phyloP scores from a whole-genome alignment of 768 basidiomycete species.

The Boletus reticulatus region DNA sequence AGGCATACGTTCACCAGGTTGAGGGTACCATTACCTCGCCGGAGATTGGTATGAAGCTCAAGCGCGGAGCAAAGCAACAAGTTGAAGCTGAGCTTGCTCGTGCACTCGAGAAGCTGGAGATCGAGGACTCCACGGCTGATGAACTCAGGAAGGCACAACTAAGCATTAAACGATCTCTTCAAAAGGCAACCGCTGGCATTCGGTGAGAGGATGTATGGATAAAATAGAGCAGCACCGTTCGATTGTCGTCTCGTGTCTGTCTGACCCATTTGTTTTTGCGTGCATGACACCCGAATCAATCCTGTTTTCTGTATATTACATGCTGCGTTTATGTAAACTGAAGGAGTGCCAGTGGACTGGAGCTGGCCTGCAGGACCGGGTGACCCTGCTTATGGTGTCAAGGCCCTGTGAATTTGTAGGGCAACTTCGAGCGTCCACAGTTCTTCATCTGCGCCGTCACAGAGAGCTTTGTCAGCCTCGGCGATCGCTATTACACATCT shows the following conservation, averaged over 20 bases:
- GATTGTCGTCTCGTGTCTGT: constrained; percentile 16
- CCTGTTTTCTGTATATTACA: constrained; percentile 6
- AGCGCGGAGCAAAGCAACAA: constrained; percentile 91
- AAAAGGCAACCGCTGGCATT: constrained; percentile 93
- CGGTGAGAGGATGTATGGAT: constrained; percentile 46
- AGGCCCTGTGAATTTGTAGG: constrained; percentile 68
- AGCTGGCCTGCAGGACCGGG: too few relatives aligned
- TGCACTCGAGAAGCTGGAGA: constrained; percentile 97
- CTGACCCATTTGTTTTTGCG: constrained; percentile 8
- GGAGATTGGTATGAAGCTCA: constrained; percentile 97
- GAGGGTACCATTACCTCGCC: constrained; percentile 95
- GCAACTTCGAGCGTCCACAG: constrained; percentile 90
- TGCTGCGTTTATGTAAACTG: not conserved
- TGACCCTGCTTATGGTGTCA: constrained; percentile 27
- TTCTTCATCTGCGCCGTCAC: constrained; percentile 97
- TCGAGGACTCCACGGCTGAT: constrained; percentile 90
- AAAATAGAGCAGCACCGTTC: constrained; percentile 17
- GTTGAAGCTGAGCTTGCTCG: constrained; percentile 98
- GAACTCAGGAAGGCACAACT: constrained; percentile 97
- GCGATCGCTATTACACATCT: constrained; percentile 80
- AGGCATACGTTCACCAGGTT: constrained; percentile 96
- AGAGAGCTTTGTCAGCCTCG: constrained; percentile 93
- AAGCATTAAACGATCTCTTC: constrained; percentile 92
- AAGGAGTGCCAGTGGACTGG: not conserved
- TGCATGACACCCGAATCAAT: constrained; percentile 17